These are phyloP conservation scores for Cladosporium halotolerans DNA, from an alignment of 2,329 filamentous ascomycete genomes.

Conservation along the genomic window DNA sequence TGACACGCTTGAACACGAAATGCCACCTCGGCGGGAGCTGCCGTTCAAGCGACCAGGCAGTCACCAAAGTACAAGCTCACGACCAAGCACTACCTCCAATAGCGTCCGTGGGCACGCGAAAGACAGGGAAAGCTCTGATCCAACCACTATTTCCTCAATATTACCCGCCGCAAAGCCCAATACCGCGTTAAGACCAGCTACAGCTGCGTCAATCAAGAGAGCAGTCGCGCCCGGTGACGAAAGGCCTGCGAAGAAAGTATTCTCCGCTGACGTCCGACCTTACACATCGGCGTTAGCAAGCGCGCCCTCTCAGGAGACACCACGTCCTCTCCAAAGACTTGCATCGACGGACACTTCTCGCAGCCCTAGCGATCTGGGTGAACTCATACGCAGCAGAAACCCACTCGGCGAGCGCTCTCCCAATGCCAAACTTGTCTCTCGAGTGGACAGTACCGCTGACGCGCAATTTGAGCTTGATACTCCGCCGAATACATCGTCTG, in stretches of 20 bases:
- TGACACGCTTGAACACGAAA: conserved; percentile 16
- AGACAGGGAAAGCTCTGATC: background rate
- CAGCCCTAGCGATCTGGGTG: conserved; percentile 15
- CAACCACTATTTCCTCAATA: background rate
- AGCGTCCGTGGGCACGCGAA: no score
- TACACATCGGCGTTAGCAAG: background rate
- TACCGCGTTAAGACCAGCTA: conserved; percentile 7
- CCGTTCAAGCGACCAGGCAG: conserved; percentile 31
- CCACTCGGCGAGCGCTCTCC: conserved; percentile 12
- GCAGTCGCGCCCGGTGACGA: background rate
- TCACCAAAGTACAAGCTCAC: conserved; percentile 20
- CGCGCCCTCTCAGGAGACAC: background rate
- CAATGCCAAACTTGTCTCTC: conserved; percentile 13
- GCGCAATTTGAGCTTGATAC: conserved; percentile 23
- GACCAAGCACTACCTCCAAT: conserved; percentile 18
- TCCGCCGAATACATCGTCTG: conserved; percentile 10
- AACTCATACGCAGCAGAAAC: conserved; percentile 12
- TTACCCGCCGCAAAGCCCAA: background rate
- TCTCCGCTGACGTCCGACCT: background rate
- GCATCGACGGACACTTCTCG: background rate
- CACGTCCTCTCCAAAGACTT: background rate
- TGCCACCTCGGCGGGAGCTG: conserved; percentile 15
- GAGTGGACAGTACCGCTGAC: conserved; percentile 22
- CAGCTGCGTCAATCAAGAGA: conserved; percentile 16
- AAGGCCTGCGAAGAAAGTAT: conserved; percentile 5